Evolutionary conservation across 192 early-diverging fungal genomes (phyloP).

Genomic region (Linnemannia schmuckeri): DNA sequence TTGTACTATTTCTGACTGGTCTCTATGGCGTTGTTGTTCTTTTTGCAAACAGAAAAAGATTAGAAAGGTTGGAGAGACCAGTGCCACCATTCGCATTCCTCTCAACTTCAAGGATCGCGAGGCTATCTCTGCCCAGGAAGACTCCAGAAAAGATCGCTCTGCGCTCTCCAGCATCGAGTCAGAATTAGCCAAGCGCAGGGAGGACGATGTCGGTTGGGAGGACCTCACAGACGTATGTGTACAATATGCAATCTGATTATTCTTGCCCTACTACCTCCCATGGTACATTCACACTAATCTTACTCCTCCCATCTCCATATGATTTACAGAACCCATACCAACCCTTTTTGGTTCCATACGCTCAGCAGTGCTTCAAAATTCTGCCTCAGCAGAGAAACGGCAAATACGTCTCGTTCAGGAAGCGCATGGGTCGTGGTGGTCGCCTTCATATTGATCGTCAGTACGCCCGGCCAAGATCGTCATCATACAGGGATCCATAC

Average conservation of each 20-base stretch:
- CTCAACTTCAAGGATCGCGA: constrained; percentile 66
- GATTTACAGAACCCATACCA: constrained; percentile 62
- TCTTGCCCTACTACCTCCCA: background rate
- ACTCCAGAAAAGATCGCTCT: constrained; percentile 51
- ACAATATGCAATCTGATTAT: background rate
- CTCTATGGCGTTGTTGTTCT: background rate
- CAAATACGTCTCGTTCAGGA: constrained; percentile 61
- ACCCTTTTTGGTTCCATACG: constrained; percentile 56
- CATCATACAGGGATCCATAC: constrained; percentile 25
- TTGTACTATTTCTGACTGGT: background rate
- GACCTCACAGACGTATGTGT: constrained; percentile 80
- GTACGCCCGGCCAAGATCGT: constrained; percentile 24
- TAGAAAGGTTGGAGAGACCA: constrained; percentile 49
- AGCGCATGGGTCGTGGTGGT: constrained; percentile 84
- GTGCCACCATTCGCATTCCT: constrained; percentile 74
- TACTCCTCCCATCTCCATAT: background rate
- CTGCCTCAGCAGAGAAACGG: constrained; percentile 28
- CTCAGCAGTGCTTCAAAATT: constrained; percentile 53
- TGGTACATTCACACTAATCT: background rate
- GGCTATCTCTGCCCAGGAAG: constrained; percentile 48
- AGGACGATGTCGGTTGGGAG: constrained; percentile 73
- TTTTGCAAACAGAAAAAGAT: constrained; percentile 39
- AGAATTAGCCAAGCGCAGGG: constrained; percentile 67
- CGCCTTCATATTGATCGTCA: constrained; percentile 81
- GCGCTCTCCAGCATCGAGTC: constrained; percentile 65